Base-by-base conservation (phyloP, 345 rosid species). In the Syzygium oleosum region DNA sequence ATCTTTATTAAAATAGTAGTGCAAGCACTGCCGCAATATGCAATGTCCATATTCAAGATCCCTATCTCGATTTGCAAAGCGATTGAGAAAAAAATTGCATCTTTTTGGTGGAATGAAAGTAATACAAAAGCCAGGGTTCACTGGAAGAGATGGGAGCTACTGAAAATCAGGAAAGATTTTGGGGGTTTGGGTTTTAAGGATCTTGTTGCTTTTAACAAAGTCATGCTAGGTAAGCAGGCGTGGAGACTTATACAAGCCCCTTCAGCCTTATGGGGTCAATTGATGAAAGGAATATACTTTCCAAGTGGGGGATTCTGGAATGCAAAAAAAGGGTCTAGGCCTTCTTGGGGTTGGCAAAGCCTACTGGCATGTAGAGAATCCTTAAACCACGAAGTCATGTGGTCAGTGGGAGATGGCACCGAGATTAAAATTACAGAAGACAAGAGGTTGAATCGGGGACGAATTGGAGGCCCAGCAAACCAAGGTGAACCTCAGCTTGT, bases 301-400 rank as follows among this genome's bases (percentile, higher is more conserved):
- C 61, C 63, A 10, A 58, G n/a, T 10, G 6, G 63, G 14, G 63
- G 11, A 23, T 58, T 58, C 27, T 58, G 12, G 29, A 58, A 10
- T 58, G n/a, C 29, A 23, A 58, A 58, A 12, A 58, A 25, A 25
- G 63, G 3, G 12, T 51, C 11, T 11, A 51, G 52, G 12, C 12
- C 52, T 11, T 51, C 52, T 51, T 51, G 52, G 52, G 38, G 61
- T 56, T 58, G 63, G 29, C 29, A 25, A 25, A 58, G 29, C 0
- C 6, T 25, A 22, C 14, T 2, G 2, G 2, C 0, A 23, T 0
- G 5, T 58, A 58, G 3, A 23, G 63, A 58, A n/a, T 23, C 1
- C 0, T 58, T 25, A 58, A 11, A 58, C 27, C 59, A 55, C 21
- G 21, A 55, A 55, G 27, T 21, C 59, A 22, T 55, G 59, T 55